Percentiles rank a stretch among this genome's conserved stretches.
These are phyloP conservation scores for Ophiosphaerella herpotricha DNA, from an alignment of 2,329 filamentous ascomycete species.

Conservation along the genomic window DNA sequence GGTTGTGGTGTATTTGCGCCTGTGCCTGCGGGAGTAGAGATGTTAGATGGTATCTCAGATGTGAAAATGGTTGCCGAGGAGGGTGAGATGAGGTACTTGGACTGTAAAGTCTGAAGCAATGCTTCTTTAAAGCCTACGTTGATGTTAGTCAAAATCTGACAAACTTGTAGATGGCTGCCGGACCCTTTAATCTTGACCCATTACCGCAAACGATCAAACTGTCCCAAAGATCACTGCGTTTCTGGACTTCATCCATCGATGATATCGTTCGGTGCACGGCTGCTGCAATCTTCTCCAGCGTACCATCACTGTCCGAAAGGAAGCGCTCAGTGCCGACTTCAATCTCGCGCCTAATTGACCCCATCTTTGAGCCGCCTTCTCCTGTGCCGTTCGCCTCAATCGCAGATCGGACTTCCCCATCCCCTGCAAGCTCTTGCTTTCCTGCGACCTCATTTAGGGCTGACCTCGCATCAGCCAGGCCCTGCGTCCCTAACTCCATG, in stretches of 20 bases:
- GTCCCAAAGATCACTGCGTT: constrained; percentile 88
- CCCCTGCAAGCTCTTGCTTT: constrained; percentile 42
- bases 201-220: constrained; percentile 90
- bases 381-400: constrained; percentile 34
- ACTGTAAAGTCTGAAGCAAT: constrained; percentile 75
- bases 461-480: constrained; percentile 57
- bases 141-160: constrained; percentile 33
- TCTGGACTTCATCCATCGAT: constrained; percentile 80
- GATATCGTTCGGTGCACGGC: constrained; percentile 84
- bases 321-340: constrained; percentile 80
- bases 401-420: constrained; percentile 29
- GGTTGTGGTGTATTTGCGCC: constrained; percentile 87
- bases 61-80: constrained; percentile 96
- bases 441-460: constrained; percentile 55
- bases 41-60: constrained; percentile 90
- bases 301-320: constrained; percentile 64
- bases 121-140: constrained; percentile 80
- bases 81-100: constrained; percentile 88
- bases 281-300: constrained; percentile 82
- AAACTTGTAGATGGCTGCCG: constrained; percentile 9
- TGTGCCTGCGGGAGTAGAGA: constrained; percentile 87
- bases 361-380: constrained; percentile 23
- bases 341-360: constrained; percentile 62
- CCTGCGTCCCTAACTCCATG: constrained; percentile 52
- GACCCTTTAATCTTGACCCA: constrained; percentile 69